phyloP scores from a whole-genome alignment of 345 rosid species.

The Rhodomyrtus tomentosa region DNA sequence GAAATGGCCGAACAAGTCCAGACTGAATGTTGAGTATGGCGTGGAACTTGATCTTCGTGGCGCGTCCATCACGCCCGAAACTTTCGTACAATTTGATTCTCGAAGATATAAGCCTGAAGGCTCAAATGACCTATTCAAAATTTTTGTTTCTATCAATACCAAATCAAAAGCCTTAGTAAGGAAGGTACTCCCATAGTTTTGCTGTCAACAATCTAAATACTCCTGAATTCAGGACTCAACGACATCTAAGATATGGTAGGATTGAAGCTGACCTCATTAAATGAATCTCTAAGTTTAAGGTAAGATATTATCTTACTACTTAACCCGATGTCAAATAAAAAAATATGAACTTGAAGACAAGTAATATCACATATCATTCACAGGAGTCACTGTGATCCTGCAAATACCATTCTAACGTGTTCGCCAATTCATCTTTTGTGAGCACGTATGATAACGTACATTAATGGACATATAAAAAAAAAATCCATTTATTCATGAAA shows the following conservation, averaged over 20 bases:
- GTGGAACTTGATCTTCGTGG: background rate
- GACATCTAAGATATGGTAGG: fast-evolving
- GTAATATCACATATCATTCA: background rate
- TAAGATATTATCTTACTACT: background rate
- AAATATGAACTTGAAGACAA: background rate
- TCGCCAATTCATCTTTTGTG: too few species aligned
- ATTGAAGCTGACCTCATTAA: background rate
- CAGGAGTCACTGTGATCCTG: background rate
- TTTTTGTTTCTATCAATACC: too few species aligned
- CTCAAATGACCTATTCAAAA: background rate
- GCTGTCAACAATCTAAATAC: background rate
- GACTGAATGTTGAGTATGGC: background rate
- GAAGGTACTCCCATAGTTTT: background rate
- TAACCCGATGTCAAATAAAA: fast-evolving
- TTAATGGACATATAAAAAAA: too few species aligned
- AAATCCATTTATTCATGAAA: too few species aligned
- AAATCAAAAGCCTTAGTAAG: background rate
- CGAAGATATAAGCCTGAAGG: too few species aligned
- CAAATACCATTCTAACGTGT: too few species aligned
- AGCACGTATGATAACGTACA: too few species aligned
- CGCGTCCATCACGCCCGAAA: background rate
- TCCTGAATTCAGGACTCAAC: background rate
- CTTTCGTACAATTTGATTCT: too few species aligned
- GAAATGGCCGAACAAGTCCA: background rate
- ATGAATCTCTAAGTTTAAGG: background rate